Percentiles rank a stretch among this genome's conserved stretches.
These are phyloP conservation scores for Mycena pura DNA, from an alignment of 768 basidiomycete species.

Conservation along the genomic window DNA sequence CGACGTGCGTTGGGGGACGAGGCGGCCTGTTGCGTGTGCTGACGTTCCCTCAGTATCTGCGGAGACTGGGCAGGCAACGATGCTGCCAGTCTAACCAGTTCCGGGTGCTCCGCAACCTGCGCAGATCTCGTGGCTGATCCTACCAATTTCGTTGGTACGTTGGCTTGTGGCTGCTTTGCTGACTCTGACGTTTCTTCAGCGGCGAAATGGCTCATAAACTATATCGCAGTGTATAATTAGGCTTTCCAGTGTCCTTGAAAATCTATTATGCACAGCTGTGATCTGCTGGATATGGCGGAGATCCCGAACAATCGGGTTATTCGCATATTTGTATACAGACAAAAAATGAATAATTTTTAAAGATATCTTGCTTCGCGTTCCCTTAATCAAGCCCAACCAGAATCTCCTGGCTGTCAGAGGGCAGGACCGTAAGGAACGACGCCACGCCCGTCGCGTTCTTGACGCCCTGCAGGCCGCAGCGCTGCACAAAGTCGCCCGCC, in stretches of 20 bases:
- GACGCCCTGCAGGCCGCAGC: conserved; percentile 41
- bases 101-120: conserved; percentile 45
- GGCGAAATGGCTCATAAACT: conserved; percentile 55
- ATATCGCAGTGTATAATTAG: conserved; percentile 40
- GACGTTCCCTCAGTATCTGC: background rate
- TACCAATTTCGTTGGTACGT: conserved; percentile 54
- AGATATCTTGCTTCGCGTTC: background rate
- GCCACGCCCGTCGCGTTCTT: conserved; percentile 32
- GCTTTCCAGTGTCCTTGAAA: background rate
- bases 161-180: background rate
- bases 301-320: too few species aligned
- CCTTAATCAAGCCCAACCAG: conserved; percentile 20
- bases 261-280: too few species aligned
- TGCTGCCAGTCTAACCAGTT: conserved; percentile 18
- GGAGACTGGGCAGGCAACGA: conserved; percentile 29
- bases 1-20: background rate
- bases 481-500: conserved; percentile 46
- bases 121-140: conserved; percentile 51
- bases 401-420: conserved; percentile 11
- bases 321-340: too few species aligned
- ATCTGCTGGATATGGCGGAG: too few species aligned
- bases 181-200: conserved; percentile 31
- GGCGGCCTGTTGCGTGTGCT: background rate
- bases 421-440: conserved; percentile 32
- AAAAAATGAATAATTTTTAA: background rate